Base-by-base conservation (phyloP, 202 grass and related monocot species). In the Zizania palustris region DNA sequence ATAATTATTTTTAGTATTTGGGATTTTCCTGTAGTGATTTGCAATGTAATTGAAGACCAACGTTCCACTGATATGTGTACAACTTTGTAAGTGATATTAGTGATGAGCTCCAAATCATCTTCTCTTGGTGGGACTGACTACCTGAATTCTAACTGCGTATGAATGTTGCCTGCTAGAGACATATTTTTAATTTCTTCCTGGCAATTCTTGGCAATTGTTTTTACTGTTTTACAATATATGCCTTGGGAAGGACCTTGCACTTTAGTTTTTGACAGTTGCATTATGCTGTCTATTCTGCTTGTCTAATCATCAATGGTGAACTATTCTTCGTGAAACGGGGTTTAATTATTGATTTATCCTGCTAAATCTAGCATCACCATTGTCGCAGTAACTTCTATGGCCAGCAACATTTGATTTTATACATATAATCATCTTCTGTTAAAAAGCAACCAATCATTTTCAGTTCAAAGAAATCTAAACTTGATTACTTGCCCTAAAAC, bases 401-500 rank as follows among this genome's bases (percentile, higher is more conserved):
- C n/a, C n/a, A n/a, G n/a, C n/a, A n/a, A n/a, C n/a, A n/a, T n/a
- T n/a, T n/a, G n/a, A n/a, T n/a, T n/a, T n/a, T n/a, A n/a, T n/a
- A n/a, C n/a, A n/a, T n/a, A n/a, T n/a, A n/a, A n/a, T n/a, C n/a
- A n/a, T n/a, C n/a, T n/a, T n/a, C n/a, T n/a, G 3, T 41, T 41
- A 41, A 41, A 4, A 41, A 6, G 39, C 39, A 41, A 41, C n/a
- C 15, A 6, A 38, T 20, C 11, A 46, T 48, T 74, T 9, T 75
- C n/a, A 42, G 5, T 46, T 43, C 5, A 20, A 2, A 12, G 28
- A 11, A 82, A 22, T 48, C 16, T n/a, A 41, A 41, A 13, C 41
- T 60, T 60, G 11, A 66, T 63, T 45, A 72, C 20, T 50, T 77
- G 19, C 65, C 43, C 12, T 5, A 82, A 45, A 73, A 6, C 50